Evolutionary conservation across 2,329 filamentous ascomycete species (phyloP), one percentile per base, ranked within the genome.

Genomic region (Fusarium chuoi): DNA sequence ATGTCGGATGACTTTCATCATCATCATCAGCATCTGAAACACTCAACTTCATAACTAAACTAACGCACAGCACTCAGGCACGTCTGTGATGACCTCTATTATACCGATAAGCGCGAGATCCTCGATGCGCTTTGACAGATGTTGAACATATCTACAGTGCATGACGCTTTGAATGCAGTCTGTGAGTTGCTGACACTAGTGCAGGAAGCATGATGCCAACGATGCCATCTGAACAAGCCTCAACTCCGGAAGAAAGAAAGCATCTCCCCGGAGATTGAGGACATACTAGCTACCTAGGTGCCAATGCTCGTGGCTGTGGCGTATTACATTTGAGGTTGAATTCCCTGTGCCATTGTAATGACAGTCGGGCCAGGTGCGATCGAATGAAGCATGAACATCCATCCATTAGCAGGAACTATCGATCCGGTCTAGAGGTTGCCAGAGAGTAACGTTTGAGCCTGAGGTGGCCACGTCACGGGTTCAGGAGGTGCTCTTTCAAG

Each of bases 111-210:
- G 52, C 66, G 52, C 42, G 52, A 57, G 59, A 65, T 65, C 30
- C 42, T 35, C 66, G 52, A 68, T 54, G 55, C 67, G 67, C 67
- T 70, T 65, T 70, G 67, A 70, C 59, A 46, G 42, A 70, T 35
- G 67, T 59, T 65, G 66, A 49, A 44, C 26, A 35, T 54, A 60
- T 65, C 52, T 70, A 62, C 41, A 46, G 38, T 59, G 30, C 65
- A 70, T 70, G 26, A 52, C 62, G 65, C 36, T 44, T 52, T 55
- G 33, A 45, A 46, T 18, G 46, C 45, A 30, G 44, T 68, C 59
- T 36, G 64, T 61, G 56, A 70, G 67, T 52, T 59, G n/a, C 30
- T 46, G 24, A 22, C 33, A 22, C 55, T 61, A 64, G 65, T 45
- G 45, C 18, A 41, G 52, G 58, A 72, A 49, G 54, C 45, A 68